Base-by-base conservation (phyloP, 1,284 basidiomycete species). In the Pulveroboletus sp. region DNA sequence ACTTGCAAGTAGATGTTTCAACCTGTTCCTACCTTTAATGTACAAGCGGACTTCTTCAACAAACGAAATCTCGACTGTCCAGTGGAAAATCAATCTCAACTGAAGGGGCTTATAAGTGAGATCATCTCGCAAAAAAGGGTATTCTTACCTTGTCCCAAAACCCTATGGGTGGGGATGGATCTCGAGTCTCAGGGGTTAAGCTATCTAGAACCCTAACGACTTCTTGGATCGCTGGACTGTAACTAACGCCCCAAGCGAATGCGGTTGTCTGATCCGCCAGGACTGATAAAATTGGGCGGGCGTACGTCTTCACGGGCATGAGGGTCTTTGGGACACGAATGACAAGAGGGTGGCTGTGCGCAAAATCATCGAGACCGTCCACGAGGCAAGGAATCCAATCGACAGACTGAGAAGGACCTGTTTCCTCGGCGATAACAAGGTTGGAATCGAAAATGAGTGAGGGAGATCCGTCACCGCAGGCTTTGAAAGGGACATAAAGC, bases 241-340 rank as follows among this genome's bases (percentile, higher is more conserved):
- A 91, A 59, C 94, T 96, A 53, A 94, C 84, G 33, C 93, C 92
- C 95, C 95, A 98, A 7, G 88, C 84, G 54, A 98, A 81, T 51
- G 87, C 83, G 1, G 93, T 92, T 7, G 88, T 81, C 35, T 78
- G 79, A 12, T 81, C 76, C 1, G 89, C 84, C 24, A 78, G 75
- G 35, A 96, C 80, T 24, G 81, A 79, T 62, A 98, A 79, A 32
- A 76, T 74, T 6, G 95, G 90, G 44, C 83, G 81, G 4, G 93
- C 92, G 68, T 96, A 98, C 24, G 87, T 91, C 73, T 98, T 98
- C 65, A 95, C 89, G 0, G 95, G 91, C 91, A 96, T 96, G 56
- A 95, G 88, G 1, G 94, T 95, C 71, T 96, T 98, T 1, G 94
- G 93, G 35, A 98, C 81, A 40, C 78, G 69, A 24, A 97, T 75